These are phyloP conservation scores for Colletotrichum destructivum DNA, from an alignment of 2,329 filamentous ascomycete species.

Conservation along the genomic window DNA sequence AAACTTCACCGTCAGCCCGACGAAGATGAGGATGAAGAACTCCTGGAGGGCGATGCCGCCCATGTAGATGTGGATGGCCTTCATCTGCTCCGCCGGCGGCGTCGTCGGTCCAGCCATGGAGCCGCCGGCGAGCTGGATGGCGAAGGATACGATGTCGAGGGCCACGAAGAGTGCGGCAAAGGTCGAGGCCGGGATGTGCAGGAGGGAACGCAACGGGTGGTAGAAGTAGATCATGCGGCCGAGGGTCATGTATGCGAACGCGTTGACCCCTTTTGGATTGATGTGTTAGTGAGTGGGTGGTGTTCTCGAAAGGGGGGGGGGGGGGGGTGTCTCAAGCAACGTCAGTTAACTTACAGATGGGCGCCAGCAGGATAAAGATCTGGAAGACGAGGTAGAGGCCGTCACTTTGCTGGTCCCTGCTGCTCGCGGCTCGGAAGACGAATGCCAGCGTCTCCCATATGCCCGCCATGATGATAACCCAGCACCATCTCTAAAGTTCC, in stretches of 20 bases:
- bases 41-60: slow-evolving; percentile 67
- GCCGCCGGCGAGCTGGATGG: slow-evolving; percentile 54
- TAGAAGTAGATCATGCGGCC: slow-evolving; percentile 63
- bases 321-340: not conserved
- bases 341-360: slow-evolving; percentile 46
- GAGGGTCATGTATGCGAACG: slow-evolving; percentile 63
- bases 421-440: slow-evolving; percentile 48
- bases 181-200: slow-evolving; percentile 53
- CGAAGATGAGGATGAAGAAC: slow-evolving; percentile 64
- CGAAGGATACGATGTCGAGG: slow-evolving; percentile 56
- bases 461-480: slow-evolving; percentile 56
- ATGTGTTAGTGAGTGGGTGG: not conserved
- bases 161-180: slow-evolving; percentile 57
- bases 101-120: slow-evolving; percentile 48
- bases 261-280: slow-evolving; percentile 59
- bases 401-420: slow-evolving; percentile 47
- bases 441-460: slow-evolving; percentile 51
- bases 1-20: slow-evolving; percentile 56
- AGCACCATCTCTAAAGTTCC: slow-evolving; percentile 49
- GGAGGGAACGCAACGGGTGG: slow-evolving; percentile 54
- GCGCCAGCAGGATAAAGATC: slow-evolving; percentile 50
- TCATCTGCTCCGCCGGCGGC: slow-evolving; percentile 47
- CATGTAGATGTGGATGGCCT: slow-evolving; percentile 62
- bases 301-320: no score
- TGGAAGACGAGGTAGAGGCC: slow-evolving; percentile 47